Percentiles rank a stretch among this genome's conserved stretches.
These are phyloP conservation scores for Artemisia annua DNA, from an alignment of 129 eudicot species.

Conservation along the genomic window DNA sequence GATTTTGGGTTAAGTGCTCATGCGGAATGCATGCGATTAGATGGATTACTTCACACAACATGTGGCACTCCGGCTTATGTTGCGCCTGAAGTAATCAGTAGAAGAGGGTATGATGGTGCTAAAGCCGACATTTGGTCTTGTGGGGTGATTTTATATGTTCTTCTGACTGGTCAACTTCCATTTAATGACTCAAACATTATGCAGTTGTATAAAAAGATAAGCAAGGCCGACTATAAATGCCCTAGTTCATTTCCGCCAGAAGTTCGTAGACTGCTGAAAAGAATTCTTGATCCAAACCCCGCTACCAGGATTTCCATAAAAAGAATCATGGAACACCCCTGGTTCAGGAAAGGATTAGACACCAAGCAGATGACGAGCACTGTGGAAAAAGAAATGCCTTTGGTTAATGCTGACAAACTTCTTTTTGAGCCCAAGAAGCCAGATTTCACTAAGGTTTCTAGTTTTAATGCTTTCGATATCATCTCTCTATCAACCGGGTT, in stretches of 20 bases:
- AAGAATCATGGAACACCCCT: slow-evolving; percentile 57
- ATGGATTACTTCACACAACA: slow-evolving; percentile 72
- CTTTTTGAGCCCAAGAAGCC: slow-evolving; percentile 33
- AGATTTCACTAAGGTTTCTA: slow-evolving; percentile 36
- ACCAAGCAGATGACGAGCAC: slow-evolving; percentile 19
- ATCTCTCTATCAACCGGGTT: slow-evolving; percentile 73
- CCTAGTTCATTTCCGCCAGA: slow-evolving; percentile 68
- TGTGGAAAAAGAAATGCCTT: slow-evolving; percentile 25
- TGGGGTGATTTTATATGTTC: slow-evolving; percentile 70
- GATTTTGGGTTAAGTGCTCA: slow-evolving; percentile 81
- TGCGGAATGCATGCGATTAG: slow-evolving; percentile 41
- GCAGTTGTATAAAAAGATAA: slow-evolving; percentile 71
- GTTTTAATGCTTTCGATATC: slow-evolving; percentile 73
- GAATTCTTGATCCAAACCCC: slow-evolving; percentile 83
- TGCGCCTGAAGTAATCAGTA: slow-evolving; percentile 70
- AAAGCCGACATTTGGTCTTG: slow-evolving; percentile 88
- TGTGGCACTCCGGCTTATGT: slow-evolving; percentile 92
- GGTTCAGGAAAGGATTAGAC: slow-evolving; percentile 63
- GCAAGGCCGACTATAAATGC: slow-evolving; percentile 61
- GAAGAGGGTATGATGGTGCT: slow-evolving; percentile 79
- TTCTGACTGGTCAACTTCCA: slow-evolving; percentile 71
- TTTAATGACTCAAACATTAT: slow-evolving; percentile 65
- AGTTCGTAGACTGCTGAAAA: slow-evolving; percentile 49
- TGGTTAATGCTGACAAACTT: slow-evolving; percentile 14
- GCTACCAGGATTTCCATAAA: slow-evolving; percentile 58